Evolutionary conservation across 2,329 filamentous ascomycete genomes (phyloP), one percentile per base, ranked within the genome.

Genomic region (Diaporthe eres): DNA sequence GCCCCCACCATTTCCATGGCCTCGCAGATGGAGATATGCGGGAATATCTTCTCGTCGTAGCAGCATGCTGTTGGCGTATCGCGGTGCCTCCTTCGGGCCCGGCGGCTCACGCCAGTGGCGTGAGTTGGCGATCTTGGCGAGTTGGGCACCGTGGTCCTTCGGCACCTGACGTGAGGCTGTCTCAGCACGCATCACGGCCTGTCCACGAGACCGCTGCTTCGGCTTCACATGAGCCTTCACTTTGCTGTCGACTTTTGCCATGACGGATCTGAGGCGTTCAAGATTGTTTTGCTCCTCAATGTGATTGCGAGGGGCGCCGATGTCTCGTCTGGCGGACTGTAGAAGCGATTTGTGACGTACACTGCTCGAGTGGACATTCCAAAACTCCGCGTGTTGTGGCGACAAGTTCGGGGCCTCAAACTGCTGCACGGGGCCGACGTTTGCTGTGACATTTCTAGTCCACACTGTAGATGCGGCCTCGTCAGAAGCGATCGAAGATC

Each of bases 321-420:
- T 22, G 28, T 39, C 15, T 25, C 31, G 39, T 28, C 65, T 53
- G 22, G 22, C 15, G 15, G 15, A 4, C 4, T 10, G 31, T 1
- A 22, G 13, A 28, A 37, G 65, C 28, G 34, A 37, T 53, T 39
- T 8, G 47, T 68, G 34, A 4, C 8, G 47, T 12, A 9, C 28
- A 39, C 31, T 12, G 22, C 34, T 39, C 31, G 34, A 37, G 34
- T 25, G 47, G 47, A 19, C 12, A 19, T 68, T 28, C 22, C 55
- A 17, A 39, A 37, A 53, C 47, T 68, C 47, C 22, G 65, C 65
- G 7, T 39, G 31, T 68, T 68, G 47, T 39, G 65, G 65, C 44
- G 7, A 25, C 13, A 25, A 6, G 3, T 37, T 34, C 2, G 63
- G 31, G 13, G 44, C 13, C 44, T 68, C 13, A 19, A 37, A 25